Base-by-base conservation (phyloP, 2,329 filamentous ascomycete genomes). In the Clonostachys chloroleuca region DNA sequence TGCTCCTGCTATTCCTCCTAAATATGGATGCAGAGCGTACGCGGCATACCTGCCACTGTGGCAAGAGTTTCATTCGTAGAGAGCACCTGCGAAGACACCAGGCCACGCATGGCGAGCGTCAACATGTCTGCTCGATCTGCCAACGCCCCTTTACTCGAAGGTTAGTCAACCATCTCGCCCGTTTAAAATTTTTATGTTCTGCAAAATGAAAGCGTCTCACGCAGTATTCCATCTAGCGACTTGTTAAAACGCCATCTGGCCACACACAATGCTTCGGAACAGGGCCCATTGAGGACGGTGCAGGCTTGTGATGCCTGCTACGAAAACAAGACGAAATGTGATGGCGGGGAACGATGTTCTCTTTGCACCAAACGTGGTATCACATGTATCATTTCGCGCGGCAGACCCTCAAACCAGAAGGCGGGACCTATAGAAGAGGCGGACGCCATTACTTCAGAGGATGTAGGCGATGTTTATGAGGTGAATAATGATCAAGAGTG, bases 221-320 rank as follows among this genome's bases (percentile, higher is more conserved):
- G 64, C 42, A 56, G 52, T 34, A 56, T 59, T 2, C 50, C 24
- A 10, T 51, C 54, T 9, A 68, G 65, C 54, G 66, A 70, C 41
- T 54, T 70, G 2, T 55, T 70, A 13, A 61, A 65, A 6, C 63
- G 67, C 17, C 67, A 70, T 47, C 49, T 65, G 12, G 53, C 57
- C 10, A 58, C 65, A 8, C 66, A 69, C 53, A 30, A 8, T 30
- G 24, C 24, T 30, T 30, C 24, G 4, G 24, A 30, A 4, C 59
- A 61, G 6, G 59, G 61, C 6, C 61, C 64, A 30, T 55, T 58
- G 5, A 60, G 69, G 41, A 62, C 62, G 18, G 66, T 65, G 24
- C 59, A 62, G 8, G 70, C 72, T 9, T 74, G 72, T 43, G 61
- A 71, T 51, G 59, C 65, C 6, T 74, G 71, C 24, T 70, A 69